These are phyloP conservation scores for Populus hybrid DNA, from an alignment of 441 rosid genomes.

Conservation along the genomic window DNA sequence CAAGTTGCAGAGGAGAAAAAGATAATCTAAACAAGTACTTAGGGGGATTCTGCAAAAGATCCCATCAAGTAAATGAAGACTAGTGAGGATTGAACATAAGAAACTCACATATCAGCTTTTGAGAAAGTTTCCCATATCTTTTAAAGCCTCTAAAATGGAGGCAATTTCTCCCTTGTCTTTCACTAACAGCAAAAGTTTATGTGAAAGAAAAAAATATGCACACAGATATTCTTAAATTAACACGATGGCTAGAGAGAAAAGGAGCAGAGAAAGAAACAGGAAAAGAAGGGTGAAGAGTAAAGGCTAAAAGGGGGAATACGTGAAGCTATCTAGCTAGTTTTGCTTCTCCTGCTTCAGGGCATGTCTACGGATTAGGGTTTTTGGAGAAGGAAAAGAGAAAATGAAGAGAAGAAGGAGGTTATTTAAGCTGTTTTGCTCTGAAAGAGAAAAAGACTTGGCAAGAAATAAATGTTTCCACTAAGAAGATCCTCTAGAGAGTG, in stretches of 20 bases:
- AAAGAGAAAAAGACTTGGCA: conserved; percentile 7
- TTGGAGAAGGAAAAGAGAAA: conserved; percentile 21
- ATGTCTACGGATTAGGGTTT: conserved; percentile 44
- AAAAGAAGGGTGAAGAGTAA: conserved; percentile 6
- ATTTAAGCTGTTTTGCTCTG: conserved; percentile 17
- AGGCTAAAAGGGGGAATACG: neutral
- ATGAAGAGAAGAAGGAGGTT: conserved; percentile 22
- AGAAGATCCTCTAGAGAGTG: conserved; percentile 51
- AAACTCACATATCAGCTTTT: conserved; percentile 30
- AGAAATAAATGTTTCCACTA: conserved; percentile 34
- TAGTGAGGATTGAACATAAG: neutral
- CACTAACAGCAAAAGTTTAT: conserved; percentile 21
- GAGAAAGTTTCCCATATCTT: conserved; percentile 24
- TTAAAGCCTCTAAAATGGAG: conserved; percentile 26
- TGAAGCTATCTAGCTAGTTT: neutral
- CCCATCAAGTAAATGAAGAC: conserved; percentile 12
- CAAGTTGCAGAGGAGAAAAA: conserved; percentile 9
- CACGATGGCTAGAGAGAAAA: conserved; percentile 1
- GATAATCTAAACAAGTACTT: conserved; percentile 7
- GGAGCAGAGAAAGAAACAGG: conserved; percentile 12
- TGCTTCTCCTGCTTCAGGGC: neutral
- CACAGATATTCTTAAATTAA: conserved; percentile 11
- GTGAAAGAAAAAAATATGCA: conserved; percentile 17
- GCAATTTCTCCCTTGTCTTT: conserved; percentile 27
- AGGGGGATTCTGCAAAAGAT: conserved; percentile 18